A percentile compares a stretch with the other conserved stretches of the same genome.
These are phyloP conservation scores for Lipomyces yamanashiensis DNA, from an alignment of 805 yeast species.

Conservation along the genomic window DNA sequence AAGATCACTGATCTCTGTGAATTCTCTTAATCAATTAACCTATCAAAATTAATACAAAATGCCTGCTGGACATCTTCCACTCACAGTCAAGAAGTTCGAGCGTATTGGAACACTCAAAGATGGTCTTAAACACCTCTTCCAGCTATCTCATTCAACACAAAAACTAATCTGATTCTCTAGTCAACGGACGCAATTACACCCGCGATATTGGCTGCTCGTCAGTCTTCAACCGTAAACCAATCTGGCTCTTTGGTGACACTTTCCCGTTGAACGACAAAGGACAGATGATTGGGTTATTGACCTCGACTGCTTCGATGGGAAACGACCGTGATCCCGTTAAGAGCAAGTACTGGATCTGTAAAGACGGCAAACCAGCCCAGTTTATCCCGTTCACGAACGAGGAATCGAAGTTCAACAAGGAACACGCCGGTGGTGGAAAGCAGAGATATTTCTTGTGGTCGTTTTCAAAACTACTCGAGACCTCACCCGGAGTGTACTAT, in stretches of 20 bases:
- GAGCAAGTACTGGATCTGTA: constrained; percentile 27
- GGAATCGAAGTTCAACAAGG: constrained; percentile 25
- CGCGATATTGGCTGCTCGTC: constrained; percentile 36
- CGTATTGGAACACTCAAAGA: constrained; percentile 34
- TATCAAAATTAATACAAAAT: too few relatives aligned
- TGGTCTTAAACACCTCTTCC: constrained; percentile 8
- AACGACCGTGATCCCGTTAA: constrained; percentile 25
- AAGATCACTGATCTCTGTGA: neutral
- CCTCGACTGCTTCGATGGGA: constrained; percentile 33
- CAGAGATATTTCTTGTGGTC: constrained; percentile 32
- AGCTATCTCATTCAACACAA: neutral
- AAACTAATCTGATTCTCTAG: constrained; percentile 5
- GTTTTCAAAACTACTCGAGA: constrained; percentile 30
- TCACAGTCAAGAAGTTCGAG: constrained; percentile 32
- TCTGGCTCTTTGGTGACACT: constrained; percentile 35
- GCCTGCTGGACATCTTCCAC: constrained; percentile 27
- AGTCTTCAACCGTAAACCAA: constrained; percentile 18
- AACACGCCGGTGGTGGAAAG: constrained; percentile 28
- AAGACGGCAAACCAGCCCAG: constrained; percentile 32
- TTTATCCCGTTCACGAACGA: constrained; percentile 35
- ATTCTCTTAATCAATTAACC: too few relatives aligned
- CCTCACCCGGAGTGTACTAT: constrained; percentile 29
- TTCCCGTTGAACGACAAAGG: constrained; percentile 30
- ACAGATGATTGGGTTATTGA: constrained; percentile 34
- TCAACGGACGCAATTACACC: constrained; percentile 30